phyloP scores from a whole-genome alignment of 2,329 filamentous ascomycete genomes.

The Clonostachys byssicola region DNA sequence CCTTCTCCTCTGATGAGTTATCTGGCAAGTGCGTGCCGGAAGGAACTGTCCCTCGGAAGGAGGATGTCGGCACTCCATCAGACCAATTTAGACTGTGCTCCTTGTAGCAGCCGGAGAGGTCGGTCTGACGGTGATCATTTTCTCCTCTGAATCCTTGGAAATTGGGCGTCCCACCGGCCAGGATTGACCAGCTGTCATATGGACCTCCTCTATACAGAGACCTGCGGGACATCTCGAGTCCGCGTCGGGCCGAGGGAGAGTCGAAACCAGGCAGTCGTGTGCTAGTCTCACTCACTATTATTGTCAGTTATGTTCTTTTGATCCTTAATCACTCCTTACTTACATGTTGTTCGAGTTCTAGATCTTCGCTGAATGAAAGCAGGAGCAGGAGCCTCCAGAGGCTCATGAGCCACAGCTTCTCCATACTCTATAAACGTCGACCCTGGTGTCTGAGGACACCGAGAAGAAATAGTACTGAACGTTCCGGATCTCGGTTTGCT shows the following conservation, averaged over 20 bases:
- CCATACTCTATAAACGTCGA: conserved; percentile 6
- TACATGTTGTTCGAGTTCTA: no score
- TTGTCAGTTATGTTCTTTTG: conserved; percentile 8
- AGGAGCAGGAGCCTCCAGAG: no score
- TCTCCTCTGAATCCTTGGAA: neutral
- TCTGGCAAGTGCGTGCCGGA: neutral
- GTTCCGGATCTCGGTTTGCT: conserved; percentile 19
- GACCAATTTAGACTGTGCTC: neutral
- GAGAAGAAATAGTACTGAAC: conserved; percentile 17
- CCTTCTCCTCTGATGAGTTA: conserved; percentile 12
- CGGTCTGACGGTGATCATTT: neutral
- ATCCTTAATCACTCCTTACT: neutral
- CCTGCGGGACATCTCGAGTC: neutral
- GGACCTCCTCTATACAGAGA: neutral
- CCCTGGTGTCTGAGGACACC: conserved; percentile 15
- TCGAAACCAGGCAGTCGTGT: conserved; percentile 4
- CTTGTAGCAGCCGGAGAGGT: neutral
- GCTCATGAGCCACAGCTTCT: neutral
- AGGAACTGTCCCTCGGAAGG: neutral
- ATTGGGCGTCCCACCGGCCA: neutral
- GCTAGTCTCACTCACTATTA: neutral
- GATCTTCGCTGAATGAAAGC: no score
- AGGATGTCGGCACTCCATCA: neutral
- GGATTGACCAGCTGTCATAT: conserved; percentile 1
- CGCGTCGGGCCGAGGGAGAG: conserved; percentile 5